These are phyloP conservation scores for Termitomyces titanicus DNA, from an alignment of 768 basidiomycete genomes.

Conservation along the genomic window DNA sequence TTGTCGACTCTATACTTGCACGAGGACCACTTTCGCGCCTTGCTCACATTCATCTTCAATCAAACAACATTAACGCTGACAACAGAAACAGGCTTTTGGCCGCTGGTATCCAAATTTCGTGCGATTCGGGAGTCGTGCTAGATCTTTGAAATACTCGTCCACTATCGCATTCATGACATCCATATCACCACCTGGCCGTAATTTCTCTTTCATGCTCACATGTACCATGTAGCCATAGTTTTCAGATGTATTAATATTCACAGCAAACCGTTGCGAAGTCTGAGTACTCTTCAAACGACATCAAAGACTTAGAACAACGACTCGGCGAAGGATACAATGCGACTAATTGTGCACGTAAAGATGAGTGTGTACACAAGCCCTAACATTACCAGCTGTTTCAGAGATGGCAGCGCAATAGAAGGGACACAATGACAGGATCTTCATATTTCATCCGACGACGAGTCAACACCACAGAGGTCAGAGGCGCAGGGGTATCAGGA, in stretches of 20 bases:
- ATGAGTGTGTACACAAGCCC: too few species aligned
- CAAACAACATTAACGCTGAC: background rate
- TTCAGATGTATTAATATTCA: background rate
- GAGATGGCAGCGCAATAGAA: background rate
- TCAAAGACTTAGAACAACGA: too few species aligned
- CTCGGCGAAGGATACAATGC: too few species aligned
- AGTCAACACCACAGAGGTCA: background rate
- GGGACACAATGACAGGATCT: background rate
- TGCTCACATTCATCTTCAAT: slow-evolving; percentile 17
- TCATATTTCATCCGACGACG: too few species aligned
- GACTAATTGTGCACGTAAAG: too few species aligned
- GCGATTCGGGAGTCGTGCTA: too few species aligned
- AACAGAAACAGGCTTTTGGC: slow-evolving; percentile 6
- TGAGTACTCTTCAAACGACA: too few species aligned
- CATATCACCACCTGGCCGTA: background rate
- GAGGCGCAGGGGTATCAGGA: background rate
- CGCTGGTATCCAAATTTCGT: background rate
- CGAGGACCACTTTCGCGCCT: slow-evolving; percentile 14
- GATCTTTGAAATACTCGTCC: background rate
- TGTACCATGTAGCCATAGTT: background rate
- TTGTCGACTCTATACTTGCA: slow-evolving; percentile 18
- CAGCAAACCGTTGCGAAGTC: too few species aligned
- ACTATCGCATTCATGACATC: background rate
- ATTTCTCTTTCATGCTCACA: background rate
- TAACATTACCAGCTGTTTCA: too few species aligned